Evolutionary conservation across 495 filamentous ascomycete species (phyloP).

Genomic region (Trichoderma gamsii): DNA sequence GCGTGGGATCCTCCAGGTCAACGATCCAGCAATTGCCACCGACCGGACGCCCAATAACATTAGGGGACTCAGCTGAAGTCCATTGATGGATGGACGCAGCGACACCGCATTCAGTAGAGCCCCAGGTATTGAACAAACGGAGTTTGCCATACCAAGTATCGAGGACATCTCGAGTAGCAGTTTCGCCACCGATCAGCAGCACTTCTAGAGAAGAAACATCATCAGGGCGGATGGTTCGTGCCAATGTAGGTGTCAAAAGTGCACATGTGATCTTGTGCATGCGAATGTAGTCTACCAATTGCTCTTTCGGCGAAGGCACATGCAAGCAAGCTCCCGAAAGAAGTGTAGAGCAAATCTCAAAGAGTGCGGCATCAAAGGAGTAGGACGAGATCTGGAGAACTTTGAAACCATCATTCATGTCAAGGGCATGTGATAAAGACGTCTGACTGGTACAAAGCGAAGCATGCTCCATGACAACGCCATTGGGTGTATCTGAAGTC

Average conservation of each 20-base stretch:
- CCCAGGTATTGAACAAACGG: conserved; percentile 15
- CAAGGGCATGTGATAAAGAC: conserved; percentile 51
- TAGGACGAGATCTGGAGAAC: conserved; percentile 52
- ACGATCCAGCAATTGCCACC: conserved; percentile 41
- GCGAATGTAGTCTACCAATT: background rate
- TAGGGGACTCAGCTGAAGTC: conserved; percentile 23
- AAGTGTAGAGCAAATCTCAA: conserved; percentile 46
- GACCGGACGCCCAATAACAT: conserved; percentile 38
- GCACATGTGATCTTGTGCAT: background rate
- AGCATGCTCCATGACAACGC: conserved; percentile 12
- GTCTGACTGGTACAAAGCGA: conserved; percentile 22
- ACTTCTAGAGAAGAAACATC: background rate
- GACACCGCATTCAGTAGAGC: conserved; percentile 15
- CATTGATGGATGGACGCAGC: background rate
- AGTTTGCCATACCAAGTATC: conserved; percentile 21
- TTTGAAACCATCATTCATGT: conserved; percentile 40
- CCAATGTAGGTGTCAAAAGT: background rate
- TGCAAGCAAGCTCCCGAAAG: conserved; percentile 52
- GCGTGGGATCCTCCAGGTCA: conserved; percentile 40
- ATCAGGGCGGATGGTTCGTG: background rate
- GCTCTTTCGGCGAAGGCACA: conserved; percentile 37
- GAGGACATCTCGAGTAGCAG: background rate
- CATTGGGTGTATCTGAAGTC: conserved; percentile 2
- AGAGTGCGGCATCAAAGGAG: conserved; percentile 50
- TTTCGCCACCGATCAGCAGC: background rate